Conservation (phyloP, 371 early-diverging fungal genomes). For the Actinomortierella ambigua region DNA sequence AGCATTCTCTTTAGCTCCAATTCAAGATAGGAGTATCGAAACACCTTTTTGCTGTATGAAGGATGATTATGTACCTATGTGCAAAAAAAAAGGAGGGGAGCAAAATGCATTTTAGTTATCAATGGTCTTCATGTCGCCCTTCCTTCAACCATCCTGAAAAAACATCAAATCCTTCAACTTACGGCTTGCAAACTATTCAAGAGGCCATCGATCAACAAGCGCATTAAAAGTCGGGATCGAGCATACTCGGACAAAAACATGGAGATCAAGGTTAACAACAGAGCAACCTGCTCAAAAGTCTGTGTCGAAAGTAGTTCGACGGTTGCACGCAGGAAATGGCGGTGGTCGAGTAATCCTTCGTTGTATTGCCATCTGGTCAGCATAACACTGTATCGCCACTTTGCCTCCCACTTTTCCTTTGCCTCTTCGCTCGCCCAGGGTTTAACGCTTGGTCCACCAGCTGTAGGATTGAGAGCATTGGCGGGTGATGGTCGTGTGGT, state of each 20-base stretch:
- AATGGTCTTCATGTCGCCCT: no score
- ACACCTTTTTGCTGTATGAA: conserved; percentile 22
- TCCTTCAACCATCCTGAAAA: no score
- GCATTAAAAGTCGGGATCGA: conserved; percentile 69
- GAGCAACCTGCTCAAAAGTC: conserved; percentile 65
- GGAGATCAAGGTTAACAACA: conserved; percentile 66
- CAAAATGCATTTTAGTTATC: no score
- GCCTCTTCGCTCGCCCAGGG: conserved; percentile 59
- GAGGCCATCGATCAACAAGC: conserved; percentile 65
- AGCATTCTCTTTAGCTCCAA: conserved; percentile 59
- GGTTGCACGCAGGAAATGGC: conserved; percentile 65
- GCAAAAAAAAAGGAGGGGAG: background rate
- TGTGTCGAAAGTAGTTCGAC: conserved; percentile 58
- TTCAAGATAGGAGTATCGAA: conserved; percentile 51
- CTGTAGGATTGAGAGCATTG: conserved; percentile 43
- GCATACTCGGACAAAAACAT: conserved; percentile 72
- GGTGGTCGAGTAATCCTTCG: conserved; percentile 76
- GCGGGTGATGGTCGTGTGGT: conserved; percentile 14
- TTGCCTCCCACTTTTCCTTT: conserved; percentile 58
- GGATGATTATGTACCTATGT: conserved; percentile 44
- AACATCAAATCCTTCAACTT: conserved; percentile 24
- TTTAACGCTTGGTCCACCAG: conserved; percentile 42
- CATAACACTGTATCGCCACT: conserved; percentile 67
- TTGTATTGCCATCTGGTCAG: conserved; percentile 75
- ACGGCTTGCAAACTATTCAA: conserved; percentile 61